Base-by-base conservation (phyloP, 805 yeast genomes). In the Candida lessepsii region DNA sequence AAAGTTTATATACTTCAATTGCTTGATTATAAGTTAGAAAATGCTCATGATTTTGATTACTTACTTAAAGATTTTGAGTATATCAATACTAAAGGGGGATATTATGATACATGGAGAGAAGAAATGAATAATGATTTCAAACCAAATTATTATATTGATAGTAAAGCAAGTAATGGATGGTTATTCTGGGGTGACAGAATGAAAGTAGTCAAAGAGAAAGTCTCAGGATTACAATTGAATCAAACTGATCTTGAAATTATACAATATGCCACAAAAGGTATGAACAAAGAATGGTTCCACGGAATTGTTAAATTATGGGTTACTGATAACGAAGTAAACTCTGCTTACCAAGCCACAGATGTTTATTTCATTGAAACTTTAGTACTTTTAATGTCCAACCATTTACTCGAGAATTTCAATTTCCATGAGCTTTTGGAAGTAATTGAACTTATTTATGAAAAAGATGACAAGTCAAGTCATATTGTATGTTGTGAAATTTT, bases 381-480 rank as follows among this genome's bases (percentile, higher is more conserved):
- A 3, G 63, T 80, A 6, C 62, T 68, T 11, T 58, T 87, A 25
- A 61, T 74, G 13, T 62, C 76, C 4, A 66, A 70, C 37, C 77
- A 70, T 1, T 61, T 63, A 11, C 63, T 68, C 8, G 60, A 74
- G 3, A 48, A 61, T 2, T 48, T 85, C 13, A 48, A 65, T 0
- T 69, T 78, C 39, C 65, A 64, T 1, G 86, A 86, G 5, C 51
- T 86, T 7, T 53, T 83, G 17, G 71, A 65, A 0, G 48, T 81
- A 1, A 62, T 84, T 14, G 61, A 63, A 5, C 69, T 65, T 4
- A 55, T 73, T 6, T 86, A 83, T 52, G 75, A 76, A 10, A 68
- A 72, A 20, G 81, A 79, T 42, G 96, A 88, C 42, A 84, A 83
- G 50, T 77, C 87, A 11, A 67, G 84, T 2, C 95, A 90, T 55